Percentiles rank a stretch among this genome's conserved stretches.
Conservation (phyloP, 225 moss, liverwort and hornwort species). For the Marchantia polymorpha region DNA sequence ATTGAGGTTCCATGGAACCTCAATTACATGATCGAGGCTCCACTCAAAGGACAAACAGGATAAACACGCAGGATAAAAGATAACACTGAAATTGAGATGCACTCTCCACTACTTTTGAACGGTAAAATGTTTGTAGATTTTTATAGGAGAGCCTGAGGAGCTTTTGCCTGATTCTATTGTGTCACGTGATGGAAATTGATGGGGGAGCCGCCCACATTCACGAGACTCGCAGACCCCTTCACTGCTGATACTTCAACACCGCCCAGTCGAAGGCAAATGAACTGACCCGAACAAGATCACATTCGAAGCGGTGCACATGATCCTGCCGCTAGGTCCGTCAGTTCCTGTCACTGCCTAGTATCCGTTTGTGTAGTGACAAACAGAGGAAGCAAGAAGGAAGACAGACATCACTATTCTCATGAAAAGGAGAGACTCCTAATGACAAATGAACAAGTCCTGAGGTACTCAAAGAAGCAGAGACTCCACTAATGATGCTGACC, state of each 20-base stretch:
- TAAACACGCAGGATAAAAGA: background rate
- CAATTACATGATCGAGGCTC: background rate
- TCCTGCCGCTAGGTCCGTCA: background rate
- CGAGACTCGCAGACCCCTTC: background rate
- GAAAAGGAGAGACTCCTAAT: constrained; percentile 3
- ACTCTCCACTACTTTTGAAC: background rate
- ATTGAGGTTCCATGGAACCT: background rate
- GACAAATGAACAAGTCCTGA: background rate
- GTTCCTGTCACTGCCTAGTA: constrained; percentile 4
- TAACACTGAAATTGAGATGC: background rate
- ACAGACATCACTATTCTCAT: background rate
- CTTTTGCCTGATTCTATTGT: too few species aligned
- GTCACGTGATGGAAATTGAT: background rate
- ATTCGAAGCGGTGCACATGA: background rate
- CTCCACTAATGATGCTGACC: constrained; percentile 15
- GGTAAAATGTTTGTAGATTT: background rate
- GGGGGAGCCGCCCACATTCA: background rate
- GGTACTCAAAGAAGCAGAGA: constrained; percentile 1
- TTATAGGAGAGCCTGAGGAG: too few species aligned
- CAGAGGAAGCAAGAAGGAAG: background rate
- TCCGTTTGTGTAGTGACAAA: background rate
- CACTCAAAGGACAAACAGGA: background rate
- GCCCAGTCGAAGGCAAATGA: background rate
- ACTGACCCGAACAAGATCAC: background rate
- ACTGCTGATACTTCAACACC: background rate